A percentile compares a stretch with the other conserved stretches of the same genome.
phyloP scores from a whole-genome alignment of 2,329 filamentous ascomycete genomes.

The Xylaria sp. region DNA sequence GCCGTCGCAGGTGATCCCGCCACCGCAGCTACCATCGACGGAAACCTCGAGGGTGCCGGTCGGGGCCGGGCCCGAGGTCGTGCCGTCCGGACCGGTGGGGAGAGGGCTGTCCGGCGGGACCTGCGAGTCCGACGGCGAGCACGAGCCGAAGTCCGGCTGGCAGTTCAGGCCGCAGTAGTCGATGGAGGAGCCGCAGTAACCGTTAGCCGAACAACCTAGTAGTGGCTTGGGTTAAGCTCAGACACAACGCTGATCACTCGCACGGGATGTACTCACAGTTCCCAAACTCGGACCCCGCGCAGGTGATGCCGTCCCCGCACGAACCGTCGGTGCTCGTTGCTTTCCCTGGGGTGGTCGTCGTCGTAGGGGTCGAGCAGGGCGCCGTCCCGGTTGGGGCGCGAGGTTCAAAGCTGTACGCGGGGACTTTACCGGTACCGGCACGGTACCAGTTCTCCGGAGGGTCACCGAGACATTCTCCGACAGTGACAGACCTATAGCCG shows the following conservation, averaged over 20 bases:
- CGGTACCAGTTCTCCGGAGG: constrained; percentile 57
- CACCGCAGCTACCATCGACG: constrained; percentile 33
- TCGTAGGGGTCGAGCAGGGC: constrained; percentile 26
- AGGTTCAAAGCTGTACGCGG: constrained; percentile 32
- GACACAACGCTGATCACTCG: constrained; percentile 1
- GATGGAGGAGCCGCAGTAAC: constrained; percentile 34
- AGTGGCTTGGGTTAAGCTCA: constrained; percentile 14
- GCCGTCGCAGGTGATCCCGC: constrained; percentile 34
- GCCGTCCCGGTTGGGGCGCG: constrained; percentile 35
- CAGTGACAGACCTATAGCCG: constrained; percentile 52
- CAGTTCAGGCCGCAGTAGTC: constrained; percentile 35
- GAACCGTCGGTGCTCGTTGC: constrained; percentile 33
- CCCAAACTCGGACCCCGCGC: constrained; percentile 33
- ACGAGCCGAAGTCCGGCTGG: constrained; percentile 30
- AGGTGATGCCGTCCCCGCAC: constrained; percentile 33
- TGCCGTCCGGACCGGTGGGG: constrained; percentile 19
- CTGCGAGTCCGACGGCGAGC: constrained; percentile 22
- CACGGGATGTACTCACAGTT: constrained; percentile 34
- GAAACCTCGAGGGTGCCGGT: constrained; percentile 28
- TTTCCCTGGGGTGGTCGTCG: constrained; percentile 18
- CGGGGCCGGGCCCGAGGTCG: constrained; percentile 20
- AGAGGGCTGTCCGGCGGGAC: constrained; percentile 25
- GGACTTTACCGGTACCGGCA: constrained; percentile 31
- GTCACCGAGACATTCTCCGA: constrained; percentile 59
- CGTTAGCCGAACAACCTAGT: constrained; percentile 33